These are phyloP conservation scores for Claviceps monticola DNA, from an alignment of 2,329 filamentous ascomycete species.

Conservation along the genomic window DNA sequence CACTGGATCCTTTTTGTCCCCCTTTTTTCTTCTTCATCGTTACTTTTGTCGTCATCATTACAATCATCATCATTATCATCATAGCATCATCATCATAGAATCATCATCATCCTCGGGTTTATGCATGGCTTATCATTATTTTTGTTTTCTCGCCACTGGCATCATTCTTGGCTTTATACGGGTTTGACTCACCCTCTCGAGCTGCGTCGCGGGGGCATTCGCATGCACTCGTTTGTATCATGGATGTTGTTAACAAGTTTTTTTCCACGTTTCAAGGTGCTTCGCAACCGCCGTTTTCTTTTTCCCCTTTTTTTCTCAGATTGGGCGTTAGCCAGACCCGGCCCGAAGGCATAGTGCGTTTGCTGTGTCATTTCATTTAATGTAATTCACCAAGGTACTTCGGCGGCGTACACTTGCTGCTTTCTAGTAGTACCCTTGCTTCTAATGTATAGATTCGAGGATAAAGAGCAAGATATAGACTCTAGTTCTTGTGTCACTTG, in stretches of 20 bases:
- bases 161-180: not conserved
- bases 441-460: too few relatives aligned
- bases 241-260: too few relatives aligned
- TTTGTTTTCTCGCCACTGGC: not conserved
- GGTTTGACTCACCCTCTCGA: not conserved
- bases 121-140: too few relatives aligned
- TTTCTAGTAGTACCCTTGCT: too few relatives aligned
- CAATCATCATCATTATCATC: not conserved
- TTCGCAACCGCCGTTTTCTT: too few relatives aligned
- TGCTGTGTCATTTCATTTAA: not conserved
- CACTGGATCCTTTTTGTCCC: too few relatives aligned
- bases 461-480: too few relatives aligned
- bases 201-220: constrained; percentile 4
- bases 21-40: not conserved
- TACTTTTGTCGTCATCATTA: not conserved
- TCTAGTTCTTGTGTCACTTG: too few relatives aligned
- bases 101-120: not conserved
- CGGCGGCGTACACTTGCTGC: too few relatives aligned
- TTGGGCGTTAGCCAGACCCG: not conserved
- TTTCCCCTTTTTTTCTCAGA: too few relatives aligned
- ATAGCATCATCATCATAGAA: not conserved
- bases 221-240: not conserved
- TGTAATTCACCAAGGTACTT: too few relatives aligned
- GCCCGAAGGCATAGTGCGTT: not conserved
- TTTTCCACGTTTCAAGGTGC: not conserved